Evolutionary conservation across 1,284 basidiomycete species (phyloP).

Genomic region (Cryptococcus floricola): DNA sequence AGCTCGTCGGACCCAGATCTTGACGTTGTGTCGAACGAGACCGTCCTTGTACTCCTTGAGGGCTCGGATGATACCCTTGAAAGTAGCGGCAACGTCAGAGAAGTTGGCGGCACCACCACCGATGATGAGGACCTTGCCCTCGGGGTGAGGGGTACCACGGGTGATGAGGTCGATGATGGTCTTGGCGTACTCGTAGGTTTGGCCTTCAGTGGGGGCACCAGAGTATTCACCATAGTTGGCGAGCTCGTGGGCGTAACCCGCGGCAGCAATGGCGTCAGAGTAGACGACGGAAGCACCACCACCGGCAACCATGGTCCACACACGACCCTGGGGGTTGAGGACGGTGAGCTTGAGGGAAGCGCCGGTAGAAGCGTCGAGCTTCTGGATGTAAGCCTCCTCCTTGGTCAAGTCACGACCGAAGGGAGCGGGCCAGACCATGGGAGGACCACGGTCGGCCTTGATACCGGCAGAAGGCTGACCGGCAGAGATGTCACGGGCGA

Average conservation of each 20-base stretch:
- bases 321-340: constrained; percentile 86
- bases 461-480: constrained; percentile 55
- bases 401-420: constrained; percentile 98
- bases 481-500: constrained; percentile 79
- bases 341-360: constrained; percentile 98
- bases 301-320: constrained; percentile 99
- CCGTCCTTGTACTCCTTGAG: constrained; percentile 88
- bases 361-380: constrained; percentile 93
- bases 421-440: constrained; percentile 95
- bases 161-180: constrained; percentile 97
- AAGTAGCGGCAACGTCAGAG: constrained; percentile 97
- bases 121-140: constrained; percentile 98
- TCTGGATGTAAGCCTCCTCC: constrained; percentile 98
- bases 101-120: constrained; percentile 99
- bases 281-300: constrained; percentile 51
- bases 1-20: constrained; percentile 95
- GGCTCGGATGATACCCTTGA: constrained; percentile 99
- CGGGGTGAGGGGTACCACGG: constrained; percentile 71
- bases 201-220: constrained; percentile 94
- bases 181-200: constrained; percentile 99
- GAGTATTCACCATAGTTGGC: constrained; percentile 99
- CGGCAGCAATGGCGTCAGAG: constrained; percentile 93
- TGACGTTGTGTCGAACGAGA: constrained; percentile 77
- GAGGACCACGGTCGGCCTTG: constrained; percentile 87
- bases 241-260: constrained; percentile 93